phyloP scores from a whole-genome alignment of 768 basidiomycete species.

The Suillus variegatus region DNA sequence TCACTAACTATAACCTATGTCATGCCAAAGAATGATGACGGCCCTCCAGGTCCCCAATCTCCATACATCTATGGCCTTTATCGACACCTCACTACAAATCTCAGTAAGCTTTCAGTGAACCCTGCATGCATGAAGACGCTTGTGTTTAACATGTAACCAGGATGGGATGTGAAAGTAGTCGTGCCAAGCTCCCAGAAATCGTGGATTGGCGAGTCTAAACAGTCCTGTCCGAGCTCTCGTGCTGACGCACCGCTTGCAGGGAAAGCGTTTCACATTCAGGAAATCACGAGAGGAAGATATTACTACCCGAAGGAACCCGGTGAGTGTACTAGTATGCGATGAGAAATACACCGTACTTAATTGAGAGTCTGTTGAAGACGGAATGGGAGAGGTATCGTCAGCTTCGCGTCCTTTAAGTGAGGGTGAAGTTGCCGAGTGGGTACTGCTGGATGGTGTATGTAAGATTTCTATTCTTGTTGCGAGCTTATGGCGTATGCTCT shows the following conservation, averaged over 20 bases:
- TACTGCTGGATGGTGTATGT: constrained; percentile 81
- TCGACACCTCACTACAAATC: constrained; percentile 52
- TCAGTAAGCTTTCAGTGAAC: constrained; percentile 46
- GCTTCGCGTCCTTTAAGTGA: constrained; percentile 66
- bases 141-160: constrained; percentile 33
- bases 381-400: constrained; percentile 66
- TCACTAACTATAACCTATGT: neutral
- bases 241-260: constrained; percentile 41
- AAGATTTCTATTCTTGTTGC: constrained; percentile 6
- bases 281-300: constrained; percentile 67
- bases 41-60: constrained; percentile 71
- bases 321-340: constrained; percentile 19
- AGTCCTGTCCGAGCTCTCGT: neutral
- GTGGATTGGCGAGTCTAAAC: constrained; percentile 69
- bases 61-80: constrained; percentile 78
- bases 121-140: constrained; percentile 10
- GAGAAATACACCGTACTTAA: neutral
- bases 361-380: constrained; percentile 41
- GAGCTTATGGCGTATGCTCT: constrained; percentile 3
- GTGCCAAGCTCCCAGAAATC: constrained; percentile 82
- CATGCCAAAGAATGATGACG: constrained; percentile 74
- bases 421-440: constrained; percentile 87
- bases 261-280: constrained; percentile 79
- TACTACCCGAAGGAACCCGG: constrained; percentile 72
- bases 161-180: constrained; percentile 81